Base-by-base conservation (phyloP, 306 rosid species). In the Cyclanthera cordifolia region DNA sequence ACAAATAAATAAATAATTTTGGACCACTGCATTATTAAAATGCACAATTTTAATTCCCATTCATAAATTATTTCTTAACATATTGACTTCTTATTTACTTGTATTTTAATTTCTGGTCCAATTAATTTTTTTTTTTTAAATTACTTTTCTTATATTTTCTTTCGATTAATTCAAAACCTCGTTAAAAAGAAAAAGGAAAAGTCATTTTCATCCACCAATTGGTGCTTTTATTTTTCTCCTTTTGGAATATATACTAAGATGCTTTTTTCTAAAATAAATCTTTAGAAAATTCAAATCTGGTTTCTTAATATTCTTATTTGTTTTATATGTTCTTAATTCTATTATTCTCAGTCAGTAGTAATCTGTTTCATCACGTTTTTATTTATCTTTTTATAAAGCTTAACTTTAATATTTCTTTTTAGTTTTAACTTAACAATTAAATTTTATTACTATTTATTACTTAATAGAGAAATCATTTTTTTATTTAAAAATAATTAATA, bases 1-100 rank as follows among this genome's bases (percentile, higher is more conserved):
- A 41, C 39, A 61, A 20, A 2, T 9, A 1, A 32, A 45, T n/a
- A n/a, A n/a, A n/a, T n/a, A 37, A 37, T 37, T 21, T 57, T 6
- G 70, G 70, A 65, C 70, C 70, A 65, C 70, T 14, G 39, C 70
- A 65, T 65, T 65, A 65, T 25, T 43, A 43, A 65, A 43, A 65
- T 65, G 37, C 53, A 23, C 37, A 19, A 45, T 21, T 65, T 60
- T 65, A 23, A 41, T 65, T 65, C 70, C 11, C 8, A 20, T 13
- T 43, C 46, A 13, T 43, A 65, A 20, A 65, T 65, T 43, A 65
- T 65, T 65, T 45, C 53, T 65, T 53, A 53, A 43, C 70, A 10
- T 45, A 65, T 45, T 65, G 15, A 65, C 53, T 65, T 39, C 43
- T 41, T 21, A 63, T 10, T 20, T 21, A 63, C n/a, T n/a, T n/a